Conservation (phyloP, 495 filamentous ascomycete species). For the Penicillium steckii region DNA sequence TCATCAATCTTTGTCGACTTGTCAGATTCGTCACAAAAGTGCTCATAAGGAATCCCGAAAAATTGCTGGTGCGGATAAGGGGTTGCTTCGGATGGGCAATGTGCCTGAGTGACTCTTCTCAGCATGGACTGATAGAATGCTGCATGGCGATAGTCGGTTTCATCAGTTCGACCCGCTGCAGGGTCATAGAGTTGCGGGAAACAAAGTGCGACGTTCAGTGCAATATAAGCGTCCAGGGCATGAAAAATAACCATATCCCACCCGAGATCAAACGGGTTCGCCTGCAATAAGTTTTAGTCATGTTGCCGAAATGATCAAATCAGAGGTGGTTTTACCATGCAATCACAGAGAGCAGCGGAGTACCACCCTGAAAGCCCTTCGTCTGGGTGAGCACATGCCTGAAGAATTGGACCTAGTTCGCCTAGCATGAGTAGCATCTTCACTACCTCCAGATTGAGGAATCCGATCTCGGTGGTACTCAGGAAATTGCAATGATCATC, state of each 20-base stretch:
- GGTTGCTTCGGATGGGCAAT: neutral
- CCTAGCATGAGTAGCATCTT: constrained; percentile 8
- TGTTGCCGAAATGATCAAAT: neutral
- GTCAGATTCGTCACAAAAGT: neutral
- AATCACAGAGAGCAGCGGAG: constrained; percentile 3
- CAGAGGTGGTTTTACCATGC: neutral
- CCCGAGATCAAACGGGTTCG: neutral
- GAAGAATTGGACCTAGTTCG: constrained; percentile 9
- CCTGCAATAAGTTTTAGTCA: constrained; percentile 1
- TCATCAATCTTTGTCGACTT: neutral
- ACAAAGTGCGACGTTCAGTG: constrained; percentile 6
- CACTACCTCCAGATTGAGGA: constrained; percentile 6
- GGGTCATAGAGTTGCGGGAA: constrained; percentile 7
- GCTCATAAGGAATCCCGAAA: constrained; percentile 7
- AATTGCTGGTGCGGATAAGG: constrained; percentile 7
- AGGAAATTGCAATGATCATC: neutral
- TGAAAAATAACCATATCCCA: neutral
- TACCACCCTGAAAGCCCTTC: constrained; percentile 3
- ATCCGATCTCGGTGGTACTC: neutral
- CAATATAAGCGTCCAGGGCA: constrained; percentile 6
- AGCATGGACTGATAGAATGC: constrained; percentile 9
- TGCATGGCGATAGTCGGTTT: constrained; percentile 12
- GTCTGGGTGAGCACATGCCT: constrained; percentile 9
- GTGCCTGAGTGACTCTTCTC: neutral
- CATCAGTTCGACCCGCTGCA: constrained; percentile 5